These are phyloP conservation scores for Stenogyne calaminthoides DNA, from an alignment of 305 asterid genomes.

Conservation along the genomic window DNA sequence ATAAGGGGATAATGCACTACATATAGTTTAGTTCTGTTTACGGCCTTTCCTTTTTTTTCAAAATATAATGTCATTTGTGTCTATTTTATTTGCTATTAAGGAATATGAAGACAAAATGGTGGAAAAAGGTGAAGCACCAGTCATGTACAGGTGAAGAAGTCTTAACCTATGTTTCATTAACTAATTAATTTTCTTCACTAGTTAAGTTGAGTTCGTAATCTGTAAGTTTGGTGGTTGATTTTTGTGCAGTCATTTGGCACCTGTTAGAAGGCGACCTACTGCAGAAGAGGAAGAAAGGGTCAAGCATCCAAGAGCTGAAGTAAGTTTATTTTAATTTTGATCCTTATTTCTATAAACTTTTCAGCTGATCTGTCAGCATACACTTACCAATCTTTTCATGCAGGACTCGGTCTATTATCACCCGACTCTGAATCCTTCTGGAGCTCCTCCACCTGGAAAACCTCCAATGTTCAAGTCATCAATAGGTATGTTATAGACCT, in stretches of 20 bases:
- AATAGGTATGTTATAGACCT: conserved; percentile 51
- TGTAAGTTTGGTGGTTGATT: conserved; percentile 24
- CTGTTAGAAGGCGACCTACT: conserved; percentile 72
- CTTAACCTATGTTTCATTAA: conserved; percentile 18
- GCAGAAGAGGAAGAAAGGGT: conserved; percentile 95
- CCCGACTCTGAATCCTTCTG: conserved; percentile 98
- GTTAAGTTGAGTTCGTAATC: conserved; percentile 25
- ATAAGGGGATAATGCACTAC: neutral
- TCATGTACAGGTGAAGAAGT: conserved; percentile 90
- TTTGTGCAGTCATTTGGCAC: conserved; percentile 91
- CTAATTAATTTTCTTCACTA: neutral
- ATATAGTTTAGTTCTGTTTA: neutral
- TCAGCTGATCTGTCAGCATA: conserved; percentile 32
- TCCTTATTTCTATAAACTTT: conserved; percentile 20
- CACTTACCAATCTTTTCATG: conserved; percentile 38
- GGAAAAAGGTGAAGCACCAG: conserved; percentile 98
- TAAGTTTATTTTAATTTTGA: conserved; percentile 37
- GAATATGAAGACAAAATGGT: conserved; percentile 89
- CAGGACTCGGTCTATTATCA: conserved; percentile 99
- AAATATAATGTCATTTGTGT: conserved; percentile 20
- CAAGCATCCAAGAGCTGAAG: conserved; percentile 87
- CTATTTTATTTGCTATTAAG: conserved; percentile 41
- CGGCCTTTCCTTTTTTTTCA: neutral
- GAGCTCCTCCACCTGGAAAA: conserved; percentile 99
- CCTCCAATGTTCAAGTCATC: conserved; percentile 98